A percentile compares a stretch with the other conserved stretches of the same genome.
phyloP scores from a whole-genome alignment of 2,329 filamentous ascomycete genomes.

The Beauveria rudraprayagi region DNA sequence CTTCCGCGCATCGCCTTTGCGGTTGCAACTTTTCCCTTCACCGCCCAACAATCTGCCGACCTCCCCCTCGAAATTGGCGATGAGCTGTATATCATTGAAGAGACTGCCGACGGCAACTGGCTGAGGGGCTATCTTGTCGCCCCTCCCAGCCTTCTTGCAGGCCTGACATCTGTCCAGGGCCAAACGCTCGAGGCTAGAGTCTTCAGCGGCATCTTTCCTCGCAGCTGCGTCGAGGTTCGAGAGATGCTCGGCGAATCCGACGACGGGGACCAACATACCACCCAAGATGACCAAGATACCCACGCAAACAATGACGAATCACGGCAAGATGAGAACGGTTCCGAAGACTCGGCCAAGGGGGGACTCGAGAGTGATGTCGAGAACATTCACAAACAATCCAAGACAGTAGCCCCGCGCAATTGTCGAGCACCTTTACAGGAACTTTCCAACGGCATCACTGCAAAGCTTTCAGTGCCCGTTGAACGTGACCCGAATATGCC shows the following conservation, averaged over 20 bases:
- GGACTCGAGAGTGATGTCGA: constrained; percentile 34
- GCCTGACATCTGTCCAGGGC: constrained; percentile 81
- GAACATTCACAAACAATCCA: constrained; percentile 22
- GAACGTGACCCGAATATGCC: constrained; percentile 58
- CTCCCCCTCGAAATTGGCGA: constrained; percentile 95
- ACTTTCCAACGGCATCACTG: constrained; percentile 31
- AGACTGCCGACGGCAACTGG: constrained; percentile 88
- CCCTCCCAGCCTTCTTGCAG: constrained; percentile 84
- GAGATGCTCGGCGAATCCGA: constrained; percentile 78
- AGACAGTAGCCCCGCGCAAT: constrained; percentile 15
- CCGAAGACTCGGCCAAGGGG: constrained; percentile 46
- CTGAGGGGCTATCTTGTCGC: constrained; percentile 92
- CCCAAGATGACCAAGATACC: constrained; percentile 26
- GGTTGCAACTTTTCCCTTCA: constrained; percentile 90
- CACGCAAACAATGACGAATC: constrained; percentile 18
- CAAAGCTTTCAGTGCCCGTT: constrained; percentile 38
- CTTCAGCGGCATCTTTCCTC: constrained; percentile 96
- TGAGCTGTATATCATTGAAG: constrained; percentile 97
- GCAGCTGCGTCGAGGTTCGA: constrained; percentile 87
- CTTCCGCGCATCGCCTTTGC: constrained; percentile 96
- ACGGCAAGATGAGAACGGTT: constrained; percentile 23
- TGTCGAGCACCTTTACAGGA: constrained; percentile 26
- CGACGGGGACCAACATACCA: constrained; percentile 37
- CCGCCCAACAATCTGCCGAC: constrained; percentile 77
- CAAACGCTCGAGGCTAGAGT: constrained; percentile 92